Evolutionary conservation across 805 yeast species (phyloP).

Genomic region (Kregervanrija fluxuum): DNA sequence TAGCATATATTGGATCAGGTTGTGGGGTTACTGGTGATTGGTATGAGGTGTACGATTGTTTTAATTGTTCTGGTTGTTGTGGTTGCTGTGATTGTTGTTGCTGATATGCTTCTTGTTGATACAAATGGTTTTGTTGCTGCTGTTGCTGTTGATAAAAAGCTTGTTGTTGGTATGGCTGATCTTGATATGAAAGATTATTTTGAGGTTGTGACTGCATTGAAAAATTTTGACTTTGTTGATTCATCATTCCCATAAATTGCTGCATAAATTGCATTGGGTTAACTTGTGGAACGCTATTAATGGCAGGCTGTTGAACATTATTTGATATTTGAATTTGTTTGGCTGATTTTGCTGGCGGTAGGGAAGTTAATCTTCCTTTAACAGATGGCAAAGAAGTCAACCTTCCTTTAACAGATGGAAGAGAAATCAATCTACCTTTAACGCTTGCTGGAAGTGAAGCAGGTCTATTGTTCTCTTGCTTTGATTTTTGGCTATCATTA

Average conservation of each 20-base stretch:
- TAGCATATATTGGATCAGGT: no score
- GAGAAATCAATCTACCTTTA: slow-evolving; percentile 9
- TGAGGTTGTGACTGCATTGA: neutral
- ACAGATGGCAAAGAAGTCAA: slow-evolving; percentile 14
- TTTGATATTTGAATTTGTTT: no score
- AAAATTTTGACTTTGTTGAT: slow-evolving; percentile 3
- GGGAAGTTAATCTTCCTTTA: slow-evolving; percentile 4
- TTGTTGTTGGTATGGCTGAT: slow-evolving; percentile 12
- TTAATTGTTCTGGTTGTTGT: slow-evolving; percentile 1
- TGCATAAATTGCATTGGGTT: slow-evolving; percentile 7
- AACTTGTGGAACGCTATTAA: neutral
- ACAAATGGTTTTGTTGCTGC: slow-evolving; percentile 14
- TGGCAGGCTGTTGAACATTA: neutral
- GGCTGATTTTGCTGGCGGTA: neutral
- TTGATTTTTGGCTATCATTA: neutral
- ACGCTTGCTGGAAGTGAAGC: neutral
- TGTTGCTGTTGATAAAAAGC: slow-evolving; percentile 13
- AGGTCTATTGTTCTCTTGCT: slow-evolving; percentile 5
- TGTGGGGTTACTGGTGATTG: no score
- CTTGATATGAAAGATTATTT: neutral
- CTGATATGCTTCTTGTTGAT: slow-evolving; percentile 12
- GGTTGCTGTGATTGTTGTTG: slow-evolving; percentile 9
- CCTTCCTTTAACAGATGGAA: slow-evolving; percentile 7
- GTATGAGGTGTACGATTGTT: neutral
- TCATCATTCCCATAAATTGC: slow-evolving; percentile 10